Evolutionary conservation across 306 rosid species (phyloP).

Genomic region (Glycyrrhiza uralensis): DNA sequence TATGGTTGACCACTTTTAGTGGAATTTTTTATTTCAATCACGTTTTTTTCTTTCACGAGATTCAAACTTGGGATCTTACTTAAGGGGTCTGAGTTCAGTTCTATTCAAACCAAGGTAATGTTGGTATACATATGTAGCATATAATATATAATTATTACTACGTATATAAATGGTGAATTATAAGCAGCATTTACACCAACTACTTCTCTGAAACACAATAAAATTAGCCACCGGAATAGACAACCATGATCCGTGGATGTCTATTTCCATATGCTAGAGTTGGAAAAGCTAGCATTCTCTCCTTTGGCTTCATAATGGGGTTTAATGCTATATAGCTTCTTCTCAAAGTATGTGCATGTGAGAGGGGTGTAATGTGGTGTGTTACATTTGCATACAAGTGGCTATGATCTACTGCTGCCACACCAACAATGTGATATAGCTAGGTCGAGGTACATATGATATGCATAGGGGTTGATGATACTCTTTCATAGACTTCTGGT

Average conservation of each 20-base stretch:
- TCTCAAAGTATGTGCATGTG: conserved; percentile 53
- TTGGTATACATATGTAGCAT: too few species aligned
- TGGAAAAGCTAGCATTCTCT: conserved; percentile 26
- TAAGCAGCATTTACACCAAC: conserved; percentile 42
- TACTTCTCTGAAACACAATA: conserved; percentile 44
- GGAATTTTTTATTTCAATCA: too few species aligned
- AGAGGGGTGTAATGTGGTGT: conserved; percentile 19
- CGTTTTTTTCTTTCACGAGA: too few species aligned
- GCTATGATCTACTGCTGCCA: conserved; percentile 25
- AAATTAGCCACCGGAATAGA: conserved; percentile 40
- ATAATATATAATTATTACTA: too few species aligned
- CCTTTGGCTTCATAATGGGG: conserved; percentile 33
- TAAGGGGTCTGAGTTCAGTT: too few species aligned
- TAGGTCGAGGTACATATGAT: conserved; percentile 43
- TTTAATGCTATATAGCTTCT: conserved; percentile 34
- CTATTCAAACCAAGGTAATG: too few species aligned
- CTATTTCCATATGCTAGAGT: conserved; percentile 33
- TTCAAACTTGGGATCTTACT: too few species aligned
- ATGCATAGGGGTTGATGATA: conserved; percentile 43
- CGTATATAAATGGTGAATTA: conserved; percentile 37
- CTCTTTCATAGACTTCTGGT: conserved; percentile 53
- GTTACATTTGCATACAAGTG: conserved; percentile 32
- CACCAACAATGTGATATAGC: conserved; percentile 39
- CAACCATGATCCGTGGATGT: conserved; percentile 41
- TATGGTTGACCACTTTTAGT: too few species aligned